Percentiles rank a stretch among this genome's conserved stretches.
Conservation (phyloP, 73 alveolate species). For the Diophrys sp. region DNA sequence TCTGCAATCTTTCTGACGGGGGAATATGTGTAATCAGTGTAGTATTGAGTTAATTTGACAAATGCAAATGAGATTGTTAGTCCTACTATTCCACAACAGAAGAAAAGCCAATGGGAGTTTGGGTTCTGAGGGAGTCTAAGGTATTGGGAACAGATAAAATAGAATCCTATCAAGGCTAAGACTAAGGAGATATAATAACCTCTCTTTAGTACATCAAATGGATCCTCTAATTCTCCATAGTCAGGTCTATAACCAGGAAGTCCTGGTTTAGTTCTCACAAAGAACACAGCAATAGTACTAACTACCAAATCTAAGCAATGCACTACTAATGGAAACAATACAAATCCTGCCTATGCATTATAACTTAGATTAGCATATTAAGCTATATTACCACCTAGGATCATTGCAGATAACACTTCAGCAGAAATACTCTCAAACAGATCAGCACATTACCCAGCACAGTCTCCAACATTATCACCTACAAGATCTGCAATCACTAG, state of each 20-base stretch:
- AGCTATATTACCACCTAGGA: constrained; percentile 78
- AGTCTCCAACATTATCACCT: constrained; percentile 95
- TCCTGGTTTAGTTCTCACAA: no score
- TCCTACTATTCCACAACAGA: constrained; percentile 58
- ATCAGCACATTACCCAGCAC: constrained; percentile 92
- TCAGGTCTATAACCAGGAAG: no score
- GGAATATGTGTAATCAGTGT: constrained; percentile 60
- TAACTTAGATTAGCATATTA: constrained; percentile 52
- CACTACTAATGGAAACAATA: constrained; percentile 70
- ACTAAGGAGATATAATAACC: no score
- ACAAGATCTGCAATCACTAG: constrained; percentile 62
- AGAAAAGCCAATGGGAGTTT: constrained; percentile 47
- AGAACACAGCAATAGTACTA: no score
- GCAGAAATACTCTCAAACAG: constrained; percentile 87
- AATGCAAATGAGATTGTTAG: constrained; percentile 61
- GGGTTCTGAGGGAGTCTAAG: no score
- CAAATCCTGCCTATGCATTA: constrained; percentile 60
- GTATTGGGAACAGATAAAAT: no score
- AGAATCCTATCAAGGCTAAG: no score
- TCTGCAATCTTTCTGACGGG: constrained; percentile 67
- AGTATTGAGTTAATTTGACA: constrained; percentile 69
- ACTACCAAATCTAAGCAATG: no score
- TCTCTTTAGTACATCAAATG: no score
- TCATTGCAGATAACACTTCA: constrained; percentile 88
- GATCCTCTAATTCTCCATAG: no score